Conservation (phyloP, 2,329 filamentous ascomycete genomes). For the Cladobotryum mycophilum region DNA sequence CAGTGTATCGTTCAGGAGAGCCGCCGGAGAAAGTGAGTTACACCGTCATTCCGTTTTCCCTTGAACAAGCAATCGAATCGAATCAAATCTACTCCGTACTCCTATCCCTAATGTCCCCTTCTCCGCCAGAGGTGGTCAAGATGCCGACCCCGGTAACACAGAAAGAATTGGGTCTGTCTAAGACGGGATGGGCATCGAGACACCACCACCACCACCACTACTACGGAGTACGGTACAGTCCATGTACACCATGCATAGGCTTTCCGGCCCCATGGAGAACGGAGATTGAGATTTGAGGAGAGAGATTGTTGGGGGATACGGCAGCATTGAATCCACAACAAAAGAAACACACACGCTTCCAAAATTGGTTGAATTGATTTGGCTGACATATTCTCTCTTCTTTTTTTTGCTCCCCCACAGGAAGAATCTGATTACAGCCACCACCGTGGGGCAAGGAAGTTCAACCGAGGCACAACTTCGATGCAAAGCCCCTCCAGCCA, state of each 20-base stretch:
- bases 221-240: too few relatives aligned
- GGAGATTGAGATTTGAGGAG: neutral
- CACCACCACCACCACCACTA: neutral
- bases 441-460: constrained; percentile 27
- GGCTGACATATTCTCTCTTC: too few relatives aligned
- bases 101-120: too few relatives aligned
- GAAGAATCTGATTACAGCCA: constrained; percentile 38
- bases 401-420: constrained; percentile 18
- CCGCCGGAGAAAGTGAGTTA: constrained; percentile 74
- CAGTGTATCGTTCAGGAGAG: constrained; percentile 69
- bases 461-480: constrained; percentile 41
- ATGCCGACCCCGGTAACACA: too few relatives aligned
- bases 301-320: neutral
- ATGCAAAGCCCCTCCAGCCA: constrained; percentile 32
- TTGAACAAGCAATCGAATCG: neutral
- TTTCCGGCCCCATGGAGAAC: neutral
- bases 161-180: too few relatives aligned
- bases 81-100: too few relatives aligned
- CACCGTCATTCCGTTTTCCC: neutral
- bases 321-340: neutral
- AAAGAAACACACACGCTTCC: neutral
- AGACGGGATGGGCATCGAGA: neutral
- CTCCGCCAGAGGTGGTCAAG: too few relatives aligned
- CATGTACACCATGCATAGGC: neutral
- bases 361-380: too few relatives aligned